Evolutionary conservation across 2,329 filamentous ascomycete species (phyloP).

Genomic region (Calonectria pseudoreteaudii): DNA sequence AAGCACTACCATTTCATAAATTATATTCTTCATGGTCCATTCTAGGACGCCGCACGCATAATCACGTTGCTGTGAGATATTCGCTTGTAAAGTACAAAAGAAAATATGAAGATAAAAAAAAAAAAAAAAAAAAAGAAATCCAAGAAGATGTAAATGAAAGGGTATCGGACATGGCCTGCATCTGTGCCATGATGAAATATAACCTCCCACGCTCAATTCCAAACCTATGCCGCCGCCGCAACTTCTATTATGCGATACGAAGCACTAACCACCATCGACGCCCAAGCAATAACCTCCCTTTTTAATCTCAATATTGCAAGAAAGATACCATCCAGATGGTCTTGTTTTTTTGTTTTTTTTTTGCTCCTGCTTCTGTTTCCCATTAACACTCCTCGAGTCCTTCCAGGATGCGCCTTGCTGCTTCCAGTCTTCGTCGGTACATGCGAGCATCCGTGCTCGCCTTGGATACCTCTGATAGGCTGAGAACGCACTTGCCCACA

Average conservation of each 20-base stretch:
- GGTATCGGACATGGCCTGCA: constrained; percentile 44
- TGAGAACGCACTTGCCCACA: constrained; percentile 70
- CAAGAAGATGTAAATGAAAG: constrained; percentile 36
- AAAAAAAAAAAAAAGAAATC: constrained; percentile 14
- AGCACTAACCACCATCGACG: constrained; percentile 29
- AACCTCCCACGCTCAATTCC: constrained; percentile 40
- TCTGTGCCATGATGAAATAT: constrained; percentile 38
- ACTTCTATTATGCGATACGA: constrained; percentile 23
- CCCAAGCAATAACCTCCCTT: constrained; percentile 25
- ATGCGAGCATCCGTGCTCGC: constrained; percentile 70
- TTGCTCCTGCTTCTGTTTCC: background rate
- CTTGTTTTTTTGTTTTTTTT: constrained; percentile 1
- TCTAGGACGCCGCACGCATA: background rate
- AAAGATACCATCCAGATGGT: constrained; percentile 7
- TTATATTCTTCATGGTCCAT: background rate
- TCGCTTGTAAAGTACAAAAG: background rate
- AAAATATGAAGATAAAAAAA: background rate
- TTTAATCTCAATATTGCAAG: constrained; percentile 3
- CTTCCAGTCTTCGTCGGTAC: constrained; percentile 79
- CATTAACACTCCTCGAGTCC: constrained; percentile 64
- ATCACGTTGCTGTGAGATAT: background rate
- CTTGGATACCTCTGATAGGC: constrained; percentile 65
- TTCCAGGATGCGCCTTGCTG: constrained; percentile 79
- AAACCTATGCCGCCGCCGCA: constrained; percentile 31
- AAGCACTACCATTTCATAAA: constrained; percentile 6